These are phyloP conservation scores for Hypoxylon lienhwacheense DNA, from an alignment of 495 filamentous ascomycete species.

Conservation along the genomic window DNA sequence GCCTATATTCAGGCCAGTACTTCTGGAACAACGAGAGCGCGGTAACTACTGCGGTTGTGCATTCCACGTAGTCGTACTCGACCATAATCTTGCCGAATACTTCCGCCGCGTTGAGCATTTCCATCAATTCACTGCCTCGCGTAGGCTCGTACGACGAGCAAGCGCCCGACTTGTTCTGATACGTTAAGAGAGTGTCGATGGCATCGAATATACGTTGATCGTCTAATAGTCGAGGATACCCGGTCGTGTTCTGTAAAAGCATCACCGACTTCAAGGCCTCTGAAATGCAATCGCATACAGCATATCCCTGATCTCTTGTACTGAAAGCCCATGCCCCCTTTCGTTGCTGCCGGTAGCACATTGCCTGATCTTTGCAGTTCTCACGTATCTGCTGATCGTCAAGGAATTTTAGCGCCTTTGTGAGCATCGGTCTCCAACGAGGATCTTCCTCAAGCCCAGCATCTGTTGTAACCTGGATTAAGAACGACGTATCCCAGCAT, in stretches of 20 bases:
- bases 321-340: conserved; percentile 97
- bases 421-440: conserved; percentile 80
- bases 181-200: conserved; percentile 85
- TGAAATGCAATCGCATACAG: conserved; percentile 89
- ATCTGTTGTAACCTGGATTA: conserved; percentile 78
- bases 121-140: conserved; percentile 73
- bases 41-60: conserved; percentile 94
- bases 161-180: conserved; percentile 87
- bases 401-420: conserved; percentile 80
- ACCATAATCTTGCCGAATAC: conserved; percentile 98
- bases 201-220: conserved; percentile 78
- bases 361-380: conserved; percentile 73
- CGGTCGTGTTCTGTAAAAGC: conserved; percentile 75
- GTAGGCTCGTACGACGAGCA: conserved; percentile 88
- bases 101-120: conserved; percentile 90
- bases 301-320: conserved; percentile 88
- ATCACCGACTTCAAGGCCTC: conserved; percentile 88
- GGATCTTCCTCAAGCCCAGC: conserved; percentile 76
- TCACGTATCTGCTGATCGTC: conserved; percentile 90
- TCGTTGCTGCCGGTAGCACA: conserved; percentile 86
- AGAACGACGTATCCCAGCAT: conserved; percentile 91
- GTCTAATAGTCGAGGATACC: conserved; percentile 74
- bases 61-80: conserved; percentile 96
- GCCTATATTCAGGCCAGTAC: conserved; percentile 77
- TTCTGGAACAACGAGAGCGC: conserved; percentile 80